Conservation (phyloP, 2,329 filamentous ascomycete genomes). For the Trichoderma sp. region DNA sequence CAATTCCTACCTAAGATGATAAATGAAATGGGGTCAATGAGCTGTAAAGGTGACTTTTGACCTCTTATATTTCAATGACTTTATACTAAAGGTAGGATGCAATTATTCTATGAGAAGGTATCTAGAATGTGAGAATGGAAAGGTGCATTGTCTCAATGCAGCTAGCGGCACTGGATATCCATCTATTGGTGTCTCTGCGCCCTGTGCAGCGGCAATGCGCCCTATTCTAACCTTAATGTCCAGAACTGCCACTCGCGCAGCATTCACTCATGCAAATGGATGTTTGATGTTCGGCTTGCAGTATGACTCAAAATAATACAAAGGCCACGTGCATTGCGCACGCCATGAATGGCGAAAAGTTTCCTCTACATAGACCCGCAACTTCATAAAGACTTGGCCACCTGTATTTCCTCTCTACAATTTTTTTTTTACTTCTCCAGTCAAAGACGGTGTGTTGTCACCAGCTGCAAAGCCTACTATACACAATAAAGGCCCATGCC, state of each 20-base stretch:
- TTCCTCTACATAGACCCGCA: background rate
- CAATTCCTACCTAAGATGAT: background rate
- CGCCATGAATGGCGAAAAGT: background rate
- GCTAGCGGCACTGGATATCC: background rate
- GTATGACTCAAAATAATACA: background rate
- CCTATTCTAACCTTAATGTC: background rate
- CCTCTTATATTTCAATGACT: background rate
- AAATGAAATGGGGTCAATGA: background rate
- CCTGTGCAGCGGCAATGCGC: background rate
- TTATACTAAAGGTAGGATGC: background rate
- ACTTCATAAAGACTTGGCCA: background rate
- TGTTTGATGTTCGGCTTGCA: background rate
- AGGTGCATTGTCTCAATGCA: background rate
- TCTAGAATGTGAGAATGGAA: background rate
- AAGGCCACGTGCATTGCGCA: background rate
- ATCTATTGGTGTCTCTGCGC: background rate
- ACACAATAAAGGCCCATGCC: background rate
- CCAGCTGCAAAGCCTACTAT: background rate
- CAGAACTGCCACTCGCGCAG: background rate
- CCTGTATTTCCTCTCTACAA: background rate
- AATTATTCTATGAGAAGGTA: background rate
- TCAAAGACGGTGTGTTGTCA: background rate
- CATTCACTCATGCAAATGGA: background rate
- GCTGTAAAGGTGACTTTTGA: background rate
- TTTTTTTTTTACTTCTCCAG: background rate